Conservation (phyloP, 176 grass and related monocot species). For the Saccharum officinarum region DNA sequence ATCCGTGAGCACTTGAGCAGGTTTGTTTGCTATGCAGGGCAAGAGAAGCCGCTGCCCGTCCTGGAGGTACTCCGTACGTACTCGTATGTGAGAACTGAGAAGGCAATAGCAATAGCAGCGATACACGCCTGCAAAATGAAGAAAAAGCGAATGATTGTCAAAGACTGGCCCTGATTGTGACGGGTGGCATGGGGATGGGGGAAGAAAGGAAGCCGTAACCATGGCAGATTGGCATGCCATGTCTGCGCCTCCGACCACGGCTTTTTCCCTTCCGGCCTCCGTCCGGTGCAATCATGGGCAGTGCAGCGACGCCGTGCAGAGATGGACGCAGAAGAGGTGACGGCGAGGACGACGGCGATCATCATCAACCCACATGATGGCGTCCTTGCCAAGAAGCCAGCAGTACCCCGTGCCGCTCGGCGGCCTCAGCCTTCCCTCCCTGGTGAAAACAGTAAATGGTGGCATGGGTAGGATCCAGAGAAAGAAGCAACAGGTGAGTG, state of each 20-base stretch:
- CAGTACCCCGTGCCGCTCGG: background rate
- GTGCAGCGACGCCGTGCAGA: background rate
- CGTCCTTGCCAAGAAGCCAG: background rate
- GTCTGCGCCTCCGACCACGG: conserved; percentile 21
- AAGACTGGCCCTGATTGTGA: conserved; percentile 19
- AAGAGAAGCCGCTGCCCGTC: too few relatives aligned
- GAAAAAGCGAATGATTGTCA: conserved; percentile 12
- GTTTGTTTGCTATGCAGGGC: too few relatives aligned
- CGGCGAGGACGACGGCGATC: conserved; percentile 10
- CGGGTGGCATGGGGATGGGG: conserved; percentile 24
- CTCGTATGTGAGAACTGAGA: too few relatives aligned
- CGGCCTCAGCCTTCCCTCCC: background rate
- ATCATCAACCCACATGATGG: conserved; percentile 19
- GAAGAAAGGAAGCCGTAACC: background rate
- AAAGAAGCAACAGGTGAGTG: too few relatives aligned
- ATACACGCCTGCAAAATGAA: background rate
- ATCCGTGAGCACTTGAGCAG: too few relatives aligned
- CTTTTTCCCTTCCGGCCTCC: conserved; percentile 12
- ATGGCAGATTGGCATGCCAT: background rate
- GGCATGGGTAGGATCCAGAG: too few relatives aligned
- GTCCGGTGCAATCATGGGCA: conserved; percentile 33
- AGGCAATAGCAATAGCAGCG: too few relatives aligned
- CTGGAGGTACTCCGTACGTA: too few relatives aligned
- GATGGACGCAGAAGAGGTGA: background rate
- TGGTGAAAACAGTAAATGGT: too few relatives aligned